These are phyloP conservation scores for Ganoderma lingzhi DNA, from an alignment of 1,284 basidiomycete genomes.

Conservation along the genomic window DNA sequence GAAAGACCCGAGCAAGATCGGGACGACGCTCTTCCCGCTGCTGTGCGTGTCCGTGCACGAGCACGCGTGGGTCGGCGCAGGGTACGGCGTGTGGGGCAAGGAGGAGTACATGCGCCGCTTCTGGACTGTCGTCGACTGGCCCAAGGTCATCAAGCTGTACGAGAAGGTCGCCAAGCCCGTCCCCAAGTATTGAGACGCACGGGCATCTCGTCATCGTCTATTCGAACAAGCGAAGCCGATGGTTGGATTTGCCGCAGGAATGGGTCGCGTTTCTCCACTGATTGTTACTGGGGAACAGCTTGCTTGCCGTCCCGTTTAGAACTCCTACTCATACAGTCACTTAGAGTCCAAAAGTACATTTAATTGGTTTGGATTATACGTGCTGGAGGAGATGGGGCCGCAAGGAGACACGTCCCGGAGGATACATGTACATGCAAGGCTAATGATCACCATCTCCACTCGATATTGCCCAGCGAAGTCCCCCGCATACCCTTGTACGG, in stretches of 20 bases:
- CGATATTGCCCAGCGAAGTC: conserved; percentile 64
- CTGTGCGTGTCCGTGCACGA: conserved; percentile 91
- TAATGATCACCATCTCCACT: conserved; percentile 72
- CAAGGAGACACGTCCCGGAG: neutral
- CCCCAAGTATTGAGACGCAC: neutral
- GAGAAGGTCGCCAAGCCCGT: conserved; percentile 18
- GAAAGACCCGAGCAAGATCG: conserved; percentile 39
- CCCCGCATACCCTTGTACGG: conserved; percentile 74
- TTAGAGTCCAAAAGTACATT: conserved; percentile 32
- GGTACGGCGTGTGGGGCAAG: conserved; percentile 95
- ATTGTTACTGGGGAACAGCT: neutral
- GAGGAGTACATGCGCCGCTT: conserved; percentile 91
- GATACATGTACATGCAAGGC: conserved; percentile 13
- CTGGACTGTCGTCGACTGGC: conserved; percentile 92
- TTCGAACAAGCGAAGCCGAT: neutral
- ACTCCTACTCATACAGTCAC: conserved; percentile 30
- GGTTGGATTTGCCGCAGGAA: neutral
- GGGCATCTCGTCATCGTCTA: no score
- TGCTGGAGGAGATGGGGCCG: neutral
- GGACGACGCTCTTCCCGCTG: conserved; percentile 75
- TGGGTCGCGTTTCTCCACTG: conserved; percentile 9
- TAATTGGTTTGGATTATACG: conserved; percentile 21
- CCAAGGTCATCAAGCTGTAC: conserved; percentile 58
- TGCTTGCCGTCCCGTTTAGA: conserved; percentile 5
- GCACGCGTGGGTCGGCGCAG: conserved; percentile 90